Percentiles rank a stretch among this genome's conserved stretches.
phyloP scores from a whole-genome alignment of 1,284 basidiomycete genomes.

The Moesziomyces sp. region DNA sequence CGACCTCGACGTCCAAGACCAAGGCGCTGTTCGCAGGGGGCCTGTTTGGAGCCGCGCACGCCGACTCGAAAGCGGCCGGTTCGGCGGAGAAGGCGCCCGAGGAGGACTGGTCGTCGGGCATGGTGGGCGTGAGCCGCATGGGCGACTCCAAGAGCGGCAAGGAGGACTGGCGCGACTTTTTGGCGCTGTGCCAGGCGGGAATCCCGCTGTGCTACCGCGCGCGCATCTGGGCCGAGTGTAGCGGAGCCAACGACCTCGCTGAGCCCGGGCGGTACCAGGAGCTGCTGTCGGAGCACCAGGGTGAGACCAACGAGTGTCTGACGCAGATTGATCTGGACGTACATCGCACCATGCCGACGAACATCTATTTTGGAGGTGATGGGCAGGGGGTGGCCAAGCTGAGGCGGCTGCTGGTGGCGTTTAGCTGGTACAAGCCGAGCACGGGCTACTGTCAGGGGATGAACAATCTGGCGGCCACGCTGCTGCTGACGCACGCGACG shows the following conservation, averaged over 20 bases:
- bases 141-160: slow-evolving; percentile 75
- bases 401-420: slow-evolving; percentile 86
- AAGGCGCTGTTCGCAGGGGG: slow-evolving; percentile 26
- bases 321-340: slow-evolving; percentile 97
- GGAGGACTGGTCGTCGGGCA: slow-evolving; percentile 60
- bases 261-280: slow-evolving; percentile 93
- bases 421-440: slow-evolving; percentile 76
- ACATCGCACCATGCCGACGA: slow-evolving; percentile 80
- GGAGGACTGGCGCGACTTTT: slow-evolving; percentile 83
- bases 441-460: slow-evolving; percentile 74
- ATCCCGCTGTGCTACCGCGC: slow-evolving; percentile 88
- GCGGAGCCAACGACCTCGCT: slow-evolving; percentile 86
- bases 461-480: slow-evolving; percentile 92
- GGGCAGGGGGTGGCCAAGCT: slow-evolving; percentile 93
- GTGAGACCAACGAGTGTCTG: slow-evolving; percentile 73
- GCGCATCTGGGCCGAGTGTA: slow-evolving; percentile 88
- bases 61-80: slow-evolving; percentile 22
- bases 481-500: slow-evolving; percentile 89
- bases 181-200: slow-evolving; percentile 80
- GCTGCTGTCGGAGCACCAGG: slow-evolving; percentile 75
- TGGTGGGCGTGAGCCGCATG: slow-evolving; percentile 89
- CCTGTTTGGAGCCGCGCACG: slow-evolving; percentile 20
- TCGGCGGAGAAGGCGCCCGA: slow-evolving; percentile 47
- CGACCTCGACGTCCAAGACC: slow-evolving; percentile 26
- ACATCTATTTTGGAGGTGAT: slow-evolving; percentile 95